A percentile compares a stretch with the other conserved stretches of the same genome.
Evolutionary conservation across 2,329 filamentous ascomycete species (phyloP).

Genomic region (Thermoascus crustaceus): DNA sequence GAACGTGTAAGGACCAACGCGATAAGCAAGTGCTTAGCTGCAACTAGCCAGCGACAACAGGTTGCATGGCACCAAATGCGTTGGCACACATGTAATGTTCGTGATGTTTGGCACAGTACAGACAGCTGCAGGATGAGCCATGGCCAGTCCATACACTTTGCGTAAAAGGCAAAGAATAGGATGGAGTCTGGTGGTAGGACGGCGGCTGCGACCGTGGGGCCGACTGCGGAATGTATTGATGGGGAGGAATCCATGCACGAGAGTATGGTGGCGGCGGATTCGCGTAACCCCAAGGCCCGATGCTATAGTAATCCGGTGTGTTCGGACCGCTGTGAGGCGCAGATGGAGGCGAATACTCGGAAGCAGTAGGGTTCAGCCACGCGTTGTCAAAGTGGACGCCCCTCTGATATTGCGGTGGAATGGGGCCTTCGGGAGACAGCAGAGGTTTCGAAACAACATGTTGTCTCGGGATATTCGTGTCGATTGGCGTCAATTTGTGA

Average conservation of each 20-base stretch:
- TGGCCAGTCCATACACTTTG: slow-evolving; percentile 41
- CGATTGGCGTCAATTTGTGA: slow-evolving; percentile 52
- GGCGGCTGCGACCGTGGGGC: slow-evolving; percentile 37
- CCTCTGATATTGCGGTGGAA: slow-evolving; percentile 44
- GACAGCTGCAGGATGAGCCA: slow-evolving; percentile 40
- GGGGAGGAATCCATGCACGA: slow-evolving; percentile 30
- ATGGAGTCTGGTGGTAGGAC: slow-evolving; percentile 41
- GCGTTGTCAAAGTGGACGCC: slow-evolving; percentile 41
- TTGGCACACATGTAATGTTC: slow-evolving; percentile 42
- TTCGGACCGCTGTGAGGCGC: slow-evolving; percentile 41
- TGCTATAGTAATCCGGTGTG: slow-evolving; percentile 41
- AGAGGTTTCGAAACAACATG: slow-evolving; percentile 43
- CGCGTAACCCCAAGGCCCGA: slow-evolving; percentile 35
- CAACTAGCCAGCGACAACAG: slow-evolving; percentile 36
- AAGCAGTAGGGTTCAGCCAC: slow-evolving; percentile 41
- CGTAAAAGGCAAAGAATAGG: slow-evolving; percentile 40
- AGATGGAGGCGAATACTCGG: slow-evolving; percentile 45
- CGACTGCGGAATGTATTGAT: slow-evolving; percentile 26
- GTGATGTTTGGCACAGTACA: slow-evolving; percentile 41
- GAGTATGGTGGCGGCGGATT: slow-evolving; percentile 36
- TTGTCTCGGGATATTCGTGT: slow-evolving; percentile 54
- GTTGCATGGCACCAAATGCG: slow-evolving; percentile 38
- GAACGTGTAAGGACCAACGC: background rate
- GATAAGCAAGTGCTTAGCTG: background rate
- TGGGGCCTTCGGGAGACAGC: slow-evolving; percentile 41